Percentiles rank a stretch among this genome's conserved stretches.
Conservation (phyloP, 352 stramenopile species). For the Aphanomyces euteiches region DNA sequence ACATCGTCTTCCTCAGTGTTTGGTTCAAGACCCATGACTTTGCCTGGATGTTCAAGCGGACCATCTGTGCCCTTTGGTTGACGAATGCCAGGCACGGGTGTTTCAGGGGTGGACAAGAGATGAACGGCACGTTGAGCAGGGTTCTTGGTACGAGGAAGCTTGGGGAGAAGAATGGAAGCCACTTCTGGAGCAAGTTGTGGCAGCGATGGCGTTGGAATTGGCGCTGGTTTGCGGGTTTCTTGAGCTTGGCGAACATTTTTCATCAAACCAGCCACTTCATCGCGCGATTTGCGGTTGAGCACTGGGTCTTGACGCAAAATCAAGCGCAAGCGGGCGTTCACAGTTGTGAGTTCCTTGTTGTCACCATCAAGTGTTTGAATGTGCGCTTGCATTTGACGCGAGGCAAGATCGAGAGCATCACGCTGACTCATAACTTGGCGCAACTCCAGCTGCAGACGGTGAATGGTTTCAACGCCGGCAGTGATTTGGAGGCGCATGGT, state of each 20-base stretch:
- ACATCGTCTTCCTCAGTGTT: constrained; percentile 47
- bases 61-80: constrained; percentile 79
- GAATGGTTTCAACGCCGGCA: constrained; percentile 77
- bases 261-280: constrained; percentile 77
- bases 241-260: constrained; percentile 49
- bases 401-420: constrained; percentile 51
- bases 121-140: constrained; percentile 29
- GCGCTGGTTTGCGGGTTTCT: constrained; percentile 51
- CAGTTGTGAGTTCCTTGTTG: constrained; percentile 80
- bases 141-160: constrained; percentile 33
- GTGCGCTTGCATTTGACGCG: constrained; percentile 62
- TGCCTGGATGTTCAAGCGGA: constrained; percentile 57
- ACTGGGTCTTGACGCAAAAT: constrained; percentile 82
- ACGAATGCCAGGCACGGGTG: constrained; percentile 40
- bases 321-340: constrained; percentile 73
- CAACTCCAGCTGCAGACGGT: constrained; percentile 67
- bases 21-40: constrained; percentile 75
- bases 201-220: constrained; percentile 30
- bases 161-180: constrained; percentile 47
- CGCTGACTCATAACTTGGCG: constrained; percentile 69
- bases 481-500: constrained; percentile 79
- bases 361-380: constrained; percentile 67
- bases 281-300: constrained; percentile 76
- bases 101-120: constrained; percentile 27
- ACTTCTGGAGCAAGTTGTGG: constrained; percentile 26